phyloP scores from a whole-genome alignment of 371 early-diverging fungal genomes.

The Lichtheimia hyalospora region DNA sequence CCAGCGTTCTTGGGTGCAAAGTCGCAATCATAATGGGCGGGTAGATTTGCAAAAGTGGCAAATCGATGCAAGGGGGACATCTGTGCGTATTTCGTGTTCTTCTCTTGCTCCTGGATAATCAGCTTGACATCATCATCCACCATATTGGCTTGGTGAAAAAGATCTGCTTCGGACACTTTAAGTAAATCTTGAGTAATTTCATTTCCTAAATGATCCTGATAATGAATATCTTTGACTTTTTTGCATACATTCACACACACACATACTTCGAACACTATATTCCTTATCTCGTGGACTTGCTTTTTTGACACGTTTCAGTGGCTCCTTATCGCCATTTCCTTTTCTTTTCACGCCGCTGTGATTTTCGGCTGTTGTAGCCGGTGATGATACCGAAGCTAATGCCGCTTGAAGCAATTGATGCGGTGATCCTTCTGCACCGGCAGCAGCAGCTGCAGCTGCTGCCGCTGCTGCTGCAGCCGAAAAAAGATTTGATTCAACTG shows the following conservation, averaged over 20 bases:
- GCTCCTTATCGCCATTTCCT: slow-evolving; percentile 10
- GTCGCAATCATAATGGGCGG: slow-evolving; percentile 51
- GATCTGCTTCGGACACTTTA: slow-evolving; percentile 43
- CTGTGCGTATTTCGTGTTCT: slow-evolving; percentile 32
- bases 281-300: slow-evolving; percentile 46
- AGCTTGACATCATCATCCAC: slow-evolving; percentile 42
- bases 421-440: slow-evolving; percentile 32
- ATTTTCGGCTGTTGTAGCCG: slow-evolving; percentile 8
- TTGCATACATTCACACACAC: background rate
- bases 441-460: slow-evolving; percentile 17
- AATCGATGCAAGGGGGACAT: slow-evolving; percentile 43
- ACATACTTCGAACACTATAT: slow-evolving; percentile 41
- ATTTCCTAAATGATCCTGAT: slow-evolving; percentile 26
- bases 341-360: slow-evolving; percentile 16
- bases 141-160: slow-evolving; percentile 44
- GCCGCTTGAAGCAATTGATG: slow-evolving; percentile 48
- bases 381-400: slow-evolving; percentile 34
- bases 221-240: background rate
- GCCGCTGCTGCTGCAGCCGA: slow-evolving; percentile 12
- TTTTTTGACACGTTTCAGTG: slow-evolving; percentile 22
- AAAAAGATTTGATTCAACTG: slow-evolving; percentile 6
- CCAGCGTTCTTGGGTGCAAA: slow-evolving; percentile 55
- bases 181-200: slow-evolving; percentile 45
- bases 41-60: slow-evolving; percentile 44
- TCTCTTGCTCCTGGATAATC: slow-evolving; percentile 41